Evolutionary conservation across 2,329 filamentous ascomycete genomes (phyloP), one percentile per base, ranked within the genome.

Genomic region (Pezicula radicicola): DNA sequence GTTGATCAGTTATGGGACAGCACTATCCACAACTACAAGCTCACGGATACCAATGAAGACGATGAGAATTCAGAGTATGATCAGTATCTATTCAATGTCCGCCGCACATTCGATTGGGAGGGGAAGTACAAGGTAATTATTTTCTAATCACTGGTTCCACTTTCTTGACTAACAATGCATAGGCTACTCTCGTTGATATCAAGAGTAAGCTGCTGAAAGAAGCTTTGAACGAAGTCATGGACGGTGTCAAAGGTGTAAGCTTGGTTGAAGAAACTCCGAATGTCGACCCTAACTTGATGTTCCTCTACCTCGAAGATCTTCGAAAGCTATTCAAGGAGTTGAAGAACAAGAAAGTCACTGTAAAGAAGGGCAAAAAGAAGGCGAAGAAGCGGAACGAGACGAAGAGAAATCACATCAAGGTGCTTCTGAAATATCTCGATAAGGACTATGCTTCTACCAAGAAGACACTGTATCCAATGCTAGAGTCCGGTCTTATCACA

Each of bases 401-500:
- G 44, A 85, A 87, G 68, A 75, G 79, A 30, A 71, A 78, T 16
- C 82, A 90, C 49, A 78, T 92, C 58, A 91, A 89, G 63, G 74
- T 91, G 1, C 77, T 95, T 3, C 70, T 91, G 49, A 82, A 82
- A 50, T 94, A 91, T 61, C 75, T 94, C n/a, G 86, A 92, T 60
- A 82, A 85, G 54, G 92, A 96, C 68, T 96, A 90, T 63, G 81
- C 84, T 1, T 79, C 88, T 16, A 84, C 79, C 33, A 92, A 93
- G 66, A 89, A 91, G 68, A 88, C 86, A 2, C 77, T 96, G 0
- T 87, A 91, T 59, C 88, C 90, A 0, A 83, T 96, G 71, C 75
- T 96, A 2, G 81, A 91, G 57, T 88, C 86, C 30, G 89, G 90
- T 8, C 84, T 91, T 42, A 95, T 96, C 66, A 95, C 90, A 0